Conservation (phyloP, 306 rosid genomes). For the Ammopiptanthus mongolicus region DNA sequence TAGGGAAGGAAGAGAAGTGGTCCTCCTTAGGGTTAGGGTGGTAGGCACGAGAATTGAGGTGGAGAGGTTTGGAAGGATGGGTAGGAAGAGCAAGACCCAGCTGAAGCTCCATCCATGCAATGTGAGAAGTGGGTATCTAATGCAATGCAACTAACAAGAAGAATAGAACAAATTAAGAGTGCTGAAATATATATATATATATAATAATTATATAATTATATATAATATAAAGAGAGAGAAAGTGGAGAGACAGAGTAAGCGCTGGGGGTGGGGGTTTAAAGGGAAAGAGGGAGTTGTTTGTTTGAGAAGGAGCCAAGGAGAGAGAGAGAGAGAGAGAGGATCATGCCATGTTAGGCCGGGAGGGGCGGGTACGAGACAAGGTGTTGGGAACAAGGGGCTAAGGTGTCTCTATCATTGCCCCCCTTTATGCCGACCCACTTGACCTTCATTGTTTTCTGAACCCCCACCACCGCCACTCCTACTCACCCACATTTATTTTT, state of each 20-base stretch:
- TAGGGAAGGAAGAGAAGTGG: too few species aligned
- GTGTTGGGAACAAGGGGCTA: conserved; percentile 39
- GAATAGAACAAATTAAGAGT: background rate
- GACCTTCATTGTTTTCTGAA: conserved; percentile 16
- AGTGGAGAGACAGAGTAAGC: background rate
- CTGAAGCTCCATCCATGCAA: conserved; percentile 66
- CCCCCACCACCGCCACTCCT: background rate
- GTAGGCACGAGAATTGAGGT: conserved; percentile 13
- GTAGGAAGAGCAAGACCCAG: conserved; percentile 58
- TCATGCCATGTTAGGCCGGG: too few species aligned
- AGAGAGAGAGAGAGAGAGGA: too few species aligned
- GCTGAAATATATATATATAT: background rate
- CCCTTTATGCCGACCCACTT: conserved; percentile 46
- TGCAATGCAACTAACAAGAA: background rate
- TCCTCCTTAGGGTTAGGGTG: background rate
- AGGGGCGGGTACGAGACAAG: conserved; percentile 42
- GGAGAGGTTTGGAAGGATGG: conserved; percentile 6
- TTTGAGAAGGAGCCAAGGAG: too few species aligned
- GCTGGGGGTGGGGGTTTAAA: background rate
- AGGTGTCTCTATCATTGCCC: conserved; percentile 52
- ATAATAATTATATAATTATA: background rate
- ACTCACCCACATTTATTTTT: conserved; percentile 7
- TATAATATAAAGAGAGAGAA: background rate
- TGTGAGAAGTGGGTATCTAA: background rate
- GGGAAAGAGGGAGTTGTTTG: background rate